Conservation (phyloP, 2,329 filamentous ascomycete genomes). For the Tothia fuscella region DNA sequence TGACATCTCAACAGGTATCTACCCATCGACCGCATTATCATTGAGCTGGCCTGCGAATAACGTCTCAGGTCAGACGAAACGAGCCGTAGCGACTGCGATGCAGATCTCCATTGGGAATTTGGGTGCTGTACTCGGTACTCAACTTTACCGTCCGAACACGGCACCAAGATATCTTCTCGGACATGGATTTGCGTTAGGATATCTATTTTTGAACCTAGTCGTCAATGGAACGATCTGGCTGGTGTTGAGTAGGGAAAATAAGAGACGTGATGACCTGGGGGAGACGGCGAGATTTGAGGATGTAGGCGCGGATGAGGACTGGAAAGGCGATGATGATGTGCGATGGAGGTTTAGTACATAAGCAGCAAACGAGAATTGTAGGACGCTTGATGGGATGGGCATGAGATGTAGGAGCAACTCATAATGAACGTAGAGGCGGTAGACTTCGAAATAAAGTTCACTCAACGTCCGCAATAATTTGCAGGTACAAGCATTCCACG, state of each 20-base stretch:
- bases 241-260: slow-evolving; percentile 47
- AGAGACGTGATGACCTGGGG: slow-evolving; percentile 32
- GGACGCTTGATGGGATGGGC: no score
- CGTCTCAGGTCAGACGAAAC: slow-evolving; percentile 56
- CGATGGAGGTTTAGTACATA: slow-evolving; percentile 11
- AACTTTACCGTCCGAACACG: slow-evolving; percentile 40
- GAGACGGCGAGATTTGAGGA: slow-evolving; percentile 29
- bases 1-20: slow-evolving; percentile 56
- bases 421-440: no score
- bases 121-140: slow-evolving; percentile 56
- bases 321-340: slow-evolving; percentile 50
- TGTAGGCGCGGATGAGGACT: slow-evolving; percentile 41
- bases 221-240: slow-evolving; percentile 43
- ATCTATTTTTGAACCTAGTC: slow-evolving; percentile 46
- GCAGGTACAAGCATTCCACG: no score
- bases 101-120: slow-evolving; percentile 58
- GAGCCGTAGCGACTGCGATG: slow-evolving; percentile 53
- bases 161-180: slow-evolving; percentile 28
- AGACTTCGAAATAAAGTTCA: no score
- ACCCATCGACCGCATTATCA: slow-evolving; percentile 49
- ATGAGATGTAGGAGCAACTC: no score
- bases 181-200: slow-evolving; percentile 48
- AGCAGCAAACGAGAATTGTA: no score
- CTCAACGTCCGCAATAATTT: no score
- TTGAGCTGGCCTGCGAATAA: slow-evolving; percentile 58